phyloP scores from a whole-genome alignment of 768 basidiomycete species.

The Podaxis sp. region DNA sequence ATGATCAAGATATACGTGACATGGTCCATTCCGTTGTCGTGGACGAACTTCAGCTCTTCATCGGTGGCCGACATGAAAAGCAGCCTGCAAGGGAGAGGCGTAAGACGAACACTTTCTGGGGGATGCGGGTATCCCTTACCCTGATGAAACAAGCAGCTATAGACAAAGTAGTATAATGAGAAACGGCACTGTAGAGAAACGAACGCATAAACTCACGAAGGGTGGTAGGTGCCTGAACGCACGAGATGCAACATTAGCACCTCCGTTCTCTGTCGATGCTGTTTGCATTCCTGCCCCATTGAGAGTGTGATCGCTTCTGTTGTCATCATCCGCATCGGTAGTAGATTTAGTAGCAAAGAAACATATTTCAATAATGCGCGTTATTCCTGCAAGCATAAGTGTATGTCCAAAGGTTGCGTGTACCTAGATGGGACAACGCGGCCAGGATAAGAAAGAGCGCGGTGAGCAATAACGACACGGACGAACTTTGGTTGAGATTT shows the following conservation, averaged over 20 bases:
- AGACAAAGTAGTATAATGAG: slow-evolving; percentile 12
- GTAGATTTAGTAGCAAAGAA: slow-evolving; percentile 52
- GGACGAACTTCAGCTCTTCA: slow-evolving; percentile 76
- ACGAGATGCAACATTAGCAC: slow-evolving; percentile 37
- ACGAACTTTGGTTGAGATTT: slow-evolving; percentile 76
- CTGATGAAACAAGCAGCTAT: slow-evolving; percentile 71
- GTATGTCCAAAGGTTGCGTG: slow-evolving; percentile 85
- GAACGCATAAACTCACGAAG: slow-evolving; percentile 57
- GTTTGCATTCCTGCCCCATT: slow-evolving; percentile 30
- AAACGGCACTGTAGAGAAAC: neutral
- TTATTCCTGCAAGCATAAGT: slow-evolving; percentile 78
- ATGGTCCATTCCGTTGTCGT: slow-evolving; percentile 81
- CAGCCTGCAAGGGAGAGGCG: slow-evolving; percentile 40
- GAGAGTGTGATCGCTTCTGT: slow-evolving; percentile 67
- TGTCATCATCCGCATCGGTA: slow-evolving; percentile 45
- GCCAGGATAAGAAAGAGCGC: neutral
- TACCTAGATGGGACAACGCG: slow-evolving; percentile 45
- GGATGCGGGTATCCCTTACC: slow-evolving; percentile 39
- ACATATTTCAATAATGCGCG: slow-evolving; percentile 83
- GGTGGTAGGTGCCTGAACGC: slow-evolving; percentile 88
- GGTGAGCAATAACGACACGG: neutral
- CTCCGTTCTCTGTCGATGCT: slow-evolving; percentile 25
- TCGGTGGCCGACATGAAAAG: slow-evolving; percentile 94
- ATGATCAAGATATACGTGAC: slow-evolving; percentile 88
- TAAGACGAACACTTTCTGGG: neutral